Evolutionary conservation across 768 basidiomycete species (phyloP).

Genomic region (Naganishia onofrii): DNA sequence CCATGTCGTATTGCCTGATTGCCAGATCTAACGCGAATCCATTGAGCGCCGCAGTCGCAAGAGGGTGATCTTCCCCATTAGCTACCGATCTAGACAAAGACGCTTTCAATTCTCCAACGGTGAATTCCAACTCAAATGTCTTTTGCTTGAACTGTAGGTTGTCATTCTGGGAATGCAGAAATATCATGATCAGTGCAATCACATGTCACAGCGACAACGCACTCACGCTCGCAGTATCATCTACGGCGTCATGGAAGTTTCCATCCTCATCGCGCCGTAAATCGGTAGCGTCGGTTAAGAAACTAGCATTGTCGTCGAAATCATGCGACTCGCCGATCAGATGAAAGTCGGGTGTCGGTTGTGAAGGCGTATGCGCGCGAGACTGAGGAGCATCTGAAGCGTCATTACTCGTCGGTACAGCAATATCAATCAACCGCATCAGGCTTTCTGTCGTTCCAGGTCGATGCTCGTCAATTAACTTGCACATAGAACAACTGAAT

Average conservation of each 20-base stretch:
- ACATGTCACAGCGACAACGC: not conserved
- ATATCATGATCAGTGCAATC: slow-evolving; percentile 39
- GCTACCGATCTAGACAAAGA: slow-evolving; percentile 68
- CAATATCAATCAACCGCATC: slow-evolving; percentile 87
- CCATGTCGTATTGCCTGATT: slow-evolving; percentile 79
- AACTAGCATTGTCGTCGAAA: slow-evolving; percentile 56
- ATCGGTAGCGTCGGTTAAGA: slow-evolving; percentile 41
- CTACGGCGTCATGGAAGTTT: slow-evolving; percentile 69
- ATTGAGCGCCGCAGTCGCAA: slow-evolving; percentile 77
- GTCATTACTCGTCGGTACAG: slow-evolving; percentile 70
- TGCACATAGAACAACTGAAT: not conserved
- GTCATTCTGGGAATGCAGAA: slow-evolving; percentile 47
- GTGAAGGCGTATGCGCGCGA: slow-evolving; percentile 24
- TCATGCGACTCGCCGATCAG: slow-evolving; percentile 42
- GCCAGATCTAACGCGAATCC: slow-evolving; percentile 73
- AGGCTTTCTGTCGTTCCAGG: slow-evolving; percentile 73
- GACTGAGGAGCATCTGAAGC: slow-evolving; percentile 20
- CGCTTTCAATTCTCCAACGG: slow-evolving; percentile 76
- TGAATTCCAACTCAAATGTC: slow-evolving; percentile 79
- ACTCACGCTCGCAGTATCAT: slow-evolving; percentile 61
- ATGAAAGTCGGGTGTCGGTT: slow-evolving; percentile 23
- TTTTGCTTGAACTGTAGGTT: slow-evolving; percentile 58
- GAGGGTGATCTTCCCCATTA: slow-evolving; percentile 65
- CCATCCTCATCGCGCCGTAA: slow-evolving; percentile 35
- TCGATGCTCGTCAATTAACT: not conserved